phyloP scores from a whole-genome alignment of 768 basidiomycete species.

The Ramaria rubella region DNA sequence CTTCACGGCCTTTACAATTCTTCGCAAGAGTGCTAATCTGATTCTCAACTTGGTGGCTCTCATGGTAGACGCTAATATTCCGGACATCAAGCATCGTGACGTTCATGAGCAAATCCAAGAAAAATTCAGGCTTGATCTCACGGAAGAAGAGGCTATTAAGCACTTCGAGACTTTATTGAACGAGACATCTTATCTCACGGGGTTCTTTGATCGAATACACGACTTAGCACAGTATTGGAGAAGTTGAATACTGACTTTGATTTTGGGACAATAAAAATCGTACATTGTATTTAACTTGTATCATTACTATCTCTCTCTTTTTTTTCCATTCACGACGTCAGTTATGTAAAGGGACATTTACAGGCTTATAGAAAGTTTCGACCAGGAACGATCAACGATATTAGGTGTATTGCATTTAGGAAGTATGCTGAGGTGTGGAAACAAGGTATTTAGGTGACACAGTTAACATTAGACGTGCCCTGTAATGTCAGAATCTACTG shows the following conservation, averaged over 20 bases:
- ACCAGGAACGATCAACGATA: too few relatives aligned
- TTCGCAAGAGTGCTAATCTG: conserved; percentile 95
- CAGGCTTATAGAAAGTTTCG: too few relatives aligned
- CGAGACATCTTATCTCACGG: conserved; percentile 91
- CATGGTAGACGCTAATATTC: conserved; percentile 97
- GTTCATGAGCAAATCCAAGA: conserved; percentile 90
- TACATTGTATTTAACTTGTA: conserved; percentile 8
- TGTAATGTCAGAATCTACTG: conserved; percentile 34
- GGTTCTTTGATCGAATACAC: conserved; percentile 90
- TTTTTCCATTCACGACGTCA: neutral
- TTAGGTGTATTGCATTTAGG: too few relatives aligned
- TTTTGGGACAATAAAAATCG: neutral
- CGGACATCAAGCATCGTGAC: conserved; percentile 90
- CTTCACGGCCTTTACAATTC: conserved; percentile 95
- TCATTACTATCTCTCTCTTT: neutral
- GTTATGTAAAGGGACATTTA: too few relatives aligned
- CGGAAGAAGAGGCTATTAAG: conserved; percentile 96
- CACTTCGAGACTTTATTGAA: conserved; percentile 91
- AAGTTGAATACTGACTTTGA: conserved; percentile 37
- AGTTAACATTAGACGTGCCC: neutral
- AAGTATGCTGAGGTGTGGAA: too few relatives aligned
- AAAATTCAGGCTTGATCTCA: conserved; percentile 90
- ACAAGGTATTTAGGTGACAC: too few relatives aligned
- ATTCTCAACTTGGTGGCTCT: conserved; percentile 93
- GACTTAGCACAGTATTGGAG: conserved; percentile 87